These are phyloP conservation scores for Trichoderma lentiforme DNA, from an alignment of 2,329 filamentous ascomycete genomes.

Conservation along the genomic window DNA sequence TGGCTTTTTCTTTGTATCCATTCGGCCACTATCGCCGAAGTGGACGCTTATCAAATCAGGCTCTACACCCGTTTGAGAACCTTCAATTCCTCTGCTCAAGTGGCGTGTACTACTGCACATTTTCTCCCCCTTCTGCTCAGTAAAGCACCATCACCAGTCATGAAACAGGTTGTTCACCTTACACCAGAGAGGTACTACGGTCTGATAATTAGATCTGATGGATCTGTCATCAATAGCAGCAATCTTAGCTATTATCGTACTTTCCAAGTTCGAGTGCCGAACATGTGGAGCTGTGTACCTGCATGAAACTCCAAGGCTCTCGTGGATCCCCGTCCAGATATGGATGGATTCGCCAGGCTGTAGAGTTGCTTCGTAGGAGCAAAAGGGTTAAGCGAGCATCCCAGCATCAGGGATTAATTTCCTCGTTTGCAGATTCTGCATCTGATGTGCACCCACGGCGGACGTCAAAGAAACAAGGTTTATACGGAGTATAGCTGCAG, in stretches of 20 bases:
- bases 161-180: not conserved
- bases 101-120: not conserved
- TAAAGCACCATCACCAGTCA: not conserved
- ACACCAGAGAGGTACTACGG: not conserved
- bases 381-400: not conserved
- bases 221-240: not conserved
- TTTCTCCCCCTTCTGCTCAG: not conserved
- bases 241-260: not conserved
- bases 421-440: not conserved
- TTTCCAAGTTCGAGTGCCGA: not conserved
- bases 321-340: not conserved
- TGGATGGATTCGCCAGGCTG: not conserved
- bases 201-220: not conserved
- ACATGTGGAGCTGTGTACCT: conserved; percentile 9
- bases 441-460: not conserved
- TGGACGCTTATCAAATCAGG: not conserved
- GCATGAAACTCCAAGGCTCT: not conserved
- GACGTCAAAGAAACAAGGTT: not conserved
- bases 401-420: not conserved
- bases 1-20: not conserved
- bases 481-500: not conserved
- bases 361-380: not conserved
- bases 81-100: not conserved
- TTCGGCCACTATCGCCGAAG: not conserved
- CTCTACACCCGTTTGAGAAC: not conserved